A percentile compares a stretch with the other conserved stretches of the same genome.
Evolutionary conservation across 257 asterid species (phyloP).

Genomic region (Solanum neorickii): DNA sequence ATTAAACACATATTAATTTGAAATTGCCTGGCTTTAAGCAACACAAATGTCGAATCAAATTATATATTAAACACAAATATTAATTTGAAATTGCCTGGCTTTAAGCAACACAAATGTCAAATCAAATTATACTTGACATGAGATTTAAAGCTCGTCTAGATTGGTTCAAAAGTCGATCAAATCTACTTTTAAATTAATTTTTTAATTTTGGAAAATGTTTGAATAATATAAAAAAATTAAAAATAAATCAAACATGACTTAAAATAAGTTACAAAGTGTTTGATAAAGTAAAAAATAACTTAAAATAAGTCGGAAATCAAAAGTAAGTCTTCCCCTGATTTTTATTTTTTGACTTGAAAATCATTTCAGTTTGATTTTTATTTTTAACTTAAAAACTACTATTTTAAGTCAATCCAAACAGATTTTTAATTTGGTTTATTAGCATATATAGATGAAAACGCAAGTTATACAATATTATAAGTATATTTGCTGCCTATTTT

Average conservation of each 20-base stretch:
- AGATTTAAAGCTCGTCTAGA: background rate
- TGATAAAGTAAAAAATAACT: too few species aligned
- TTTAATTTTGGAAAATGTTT: too few species aligned
- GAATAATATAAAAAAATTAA: too few species aligned
- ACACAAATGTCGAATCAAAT: background rate
- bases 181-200: too few species aligned
- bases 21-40: background rate
- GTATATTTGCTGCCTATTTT: background rate
- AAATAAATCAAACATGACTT: too few species aligned
- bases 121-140: background rate
- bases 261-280: too few species aligned
- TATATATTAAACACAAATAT: background rate
- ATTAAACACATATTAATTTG: background rate
- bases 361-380: too few species aligned
- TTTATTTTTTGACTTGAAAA: too few species aligned
- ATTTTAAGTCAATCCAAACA: too few species aligned
- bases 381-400: too few species aligned
- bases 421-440: background rate
- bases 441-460: background rate
- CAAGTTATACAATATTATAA: background rate
- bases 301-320: accelerated
- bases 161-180: too few species aligned
- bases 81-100: background rate
- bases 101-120: background rate
- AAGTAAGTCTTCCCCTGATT: too few species aligned